A percentile compares a stretch with the other conserved stretches of the same genome.
These are phyloP conservation scores for Microcyclosporella mali DNA, from an alignment of 2,329 filamentous ascomycete species.

Conservation along the genomic window DNA sequence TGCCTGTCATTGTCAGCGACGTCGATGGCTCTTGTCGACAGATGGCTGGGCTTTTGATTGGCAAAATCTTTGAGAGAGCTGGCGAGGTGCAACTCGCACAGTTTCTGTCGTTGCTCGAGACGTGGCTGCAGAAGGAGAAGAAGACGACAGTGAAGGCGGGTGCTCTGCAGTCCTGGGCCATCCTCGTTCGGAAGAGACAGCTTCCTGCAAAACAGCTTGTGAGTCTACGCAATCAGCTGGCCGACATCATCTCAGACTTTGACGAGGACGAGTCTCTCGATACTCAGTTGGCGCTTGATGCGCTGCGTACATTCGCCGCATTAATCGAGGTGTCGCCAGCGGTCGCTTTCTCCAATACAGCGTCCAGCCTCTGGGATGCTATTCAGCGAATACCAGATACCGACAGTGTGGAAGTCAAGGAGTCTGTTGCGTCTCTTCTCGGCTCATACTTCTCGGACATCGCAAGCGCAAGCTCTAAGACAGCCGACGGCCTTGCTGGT, in stretches of 20 bases:
- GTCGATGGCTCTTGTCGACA: conserved; percentile 78
- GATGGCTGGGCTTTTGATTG: conserved; percentile 72
- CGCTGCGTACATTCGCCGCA: conserved; percentile 62
- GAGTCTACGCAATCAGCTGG: conserved; percentile 49
- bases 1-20: conserved; percentile 82
- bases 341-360: conserved; percentile 54
- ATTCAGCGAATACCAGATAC: conserved; percentile 66
- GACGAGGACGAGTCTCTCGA: conserved; percentile 49
- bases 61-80: conserved; percentile 71
- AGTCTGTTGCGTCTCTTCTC: conserved; percentile 66
- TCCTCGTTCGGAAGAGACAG: conserved; percentile 67
- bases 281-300: conserved; percentile 68
- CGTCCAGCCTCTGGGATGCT: conserved; percentile 63
- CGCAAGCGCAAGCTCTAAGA: conserved; percentile 53
- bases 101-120: conserved; percentile 63
- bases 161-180: conserved; percentile 71
- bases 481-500: conserved; percentile 44
- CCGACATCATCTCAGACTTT: conserved; percentile 48
- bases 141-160: conserved; percentile 66
- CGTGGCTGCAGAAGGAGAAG: conserved; percentile 68
- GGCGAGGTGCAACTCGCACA: conserved; percentile 65
- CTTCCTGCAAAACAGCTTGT: conserved; percentile 63
- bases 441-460: conserved; percentile 76
- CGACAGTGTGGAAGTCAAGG: conserved; percentile 66
- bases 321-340: conserved; percentile 62